phyloP scores from a whole-genome alignment of 176 grass and related monocot genomes.

The Puya raimondii region DNA sequence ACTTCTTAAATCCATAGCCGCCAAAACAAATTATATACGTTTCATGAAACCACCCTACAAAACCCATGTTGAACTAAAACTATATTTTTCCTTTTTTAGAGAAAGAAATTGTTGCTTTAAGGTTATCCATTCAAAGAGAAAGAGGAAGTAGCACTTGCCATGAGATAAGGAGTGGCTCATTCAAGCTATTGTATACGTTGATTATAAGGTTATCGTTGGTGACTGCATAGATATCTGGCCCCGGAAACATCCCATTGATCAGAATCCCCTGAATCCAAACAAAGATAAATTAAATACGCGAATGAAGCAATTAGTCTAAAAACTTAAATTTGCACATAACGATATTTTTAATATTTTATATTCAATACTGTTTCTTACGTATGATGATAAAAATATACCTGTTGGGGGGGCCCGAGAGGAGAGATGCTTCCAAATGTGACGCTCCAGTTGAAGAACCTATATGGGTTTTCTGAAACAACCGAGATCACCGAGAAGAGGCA shows the following conservation, averaged over 20 bases:
- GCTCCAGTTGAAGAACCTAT: constrained; percentile 52
- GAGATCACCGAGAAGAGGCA: not conserved
- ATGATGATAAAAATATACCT: constrained; percentile 21
- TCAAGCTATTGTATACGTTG: constrained; percentile 51
- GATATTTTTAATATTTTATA: not conserved
- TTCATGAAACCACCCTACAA: no score
- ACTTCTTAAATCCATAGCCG: not conserved
- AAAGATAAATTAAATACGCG: not conserved
- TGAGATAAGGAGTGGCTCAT: constrained; percentile 68
- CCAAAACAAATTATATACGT: not conserved
- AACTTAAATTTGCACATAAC: not conserved
- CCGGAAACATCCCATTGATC: constrained; percentile 78
- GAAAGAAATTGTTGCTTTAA: not conserved
- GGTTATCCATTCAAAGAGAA: not conserved
- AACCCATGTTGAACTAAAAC: not conserved
- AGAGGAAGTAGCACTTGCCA: constrained; percentile 27
- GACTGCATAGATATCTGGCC: constrained; percentile 53
- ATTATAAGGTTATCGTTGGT: constrained; percentile 68
- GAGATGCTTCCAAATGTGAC: constrained; percentile 44
- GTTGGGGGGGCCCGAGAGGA: constrained; percentile 46
- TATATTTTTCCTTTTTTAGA: not conserved
- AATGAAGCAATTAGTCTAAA: not conserved
- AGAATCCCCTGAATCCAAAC: constrained; percentile 39
- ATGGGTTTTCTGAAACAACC: constrained; percentile 32
- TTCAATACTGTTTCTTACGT: no score